Base-by-base conservation (phyloP, 1,139 yeast genomes). In the Scheffersomyces parashehatae region DNA sequence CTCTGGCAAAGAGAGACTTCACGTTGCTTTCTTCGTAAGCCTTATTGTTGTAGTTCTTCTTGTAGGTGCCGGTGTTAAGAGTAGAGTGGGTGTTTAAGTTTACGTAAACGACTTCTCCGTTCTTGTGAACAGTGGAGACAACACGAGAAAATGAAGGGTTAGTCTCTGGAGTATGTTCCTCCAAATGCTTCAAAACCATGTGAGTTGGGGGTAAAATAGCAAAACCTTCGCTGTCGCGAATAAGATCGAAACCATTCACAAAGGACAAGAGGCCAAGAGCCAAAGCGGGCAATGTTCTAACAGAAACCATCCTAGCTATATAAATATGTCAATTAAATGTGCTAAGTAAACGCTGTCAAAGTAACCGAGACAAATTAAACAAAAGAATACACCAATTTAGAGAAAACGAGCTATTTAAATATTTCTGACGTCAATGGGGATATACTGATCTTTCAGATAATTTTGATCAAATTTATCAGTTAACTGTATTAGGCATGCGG, bases 181-280 rank as follows among this genome's bases (percentile, higher is more conserved):
- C 14, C 47, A 52, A 50, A 35, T 46, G 46, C 28, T 39, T 12
- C 30, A 46, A 38, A 10, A 52, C 55, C 29, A 48, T 49, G 11
- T 48, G 45, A 15, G 51, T 47, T 15, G 55, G 55, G 13, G 55
- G 55, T 15, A 52, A 48, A 32, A 52, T 46, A 28, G 55, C 55
- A 30, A 28, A 45, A 15, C 55, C 55, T 5, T 43, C 35, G 7
- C 40, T 49, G 26, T 52, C 50, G 35, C 43, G 54, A 37, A 45
- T 48, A 16, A 52, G 40, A 12, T 44, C 35, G 38, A 52, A 52
- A n/a, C 44, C 48, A 29, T 41, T 37, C 28, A 43, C 44, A 29
- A 41, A 31, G 11, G 52, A 38, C 14, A 43, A 12, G 28, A 41
- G 26, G 26, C 26, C 38, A 5, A 51, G 47, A n/a, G 43, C 42